Percentiles rank a stretch among this genome's conserved stretches.
phyloP scores from a whole-genome alignment of 1,139 yeast species.

The Hyphopichia buzzinii region DNA sequence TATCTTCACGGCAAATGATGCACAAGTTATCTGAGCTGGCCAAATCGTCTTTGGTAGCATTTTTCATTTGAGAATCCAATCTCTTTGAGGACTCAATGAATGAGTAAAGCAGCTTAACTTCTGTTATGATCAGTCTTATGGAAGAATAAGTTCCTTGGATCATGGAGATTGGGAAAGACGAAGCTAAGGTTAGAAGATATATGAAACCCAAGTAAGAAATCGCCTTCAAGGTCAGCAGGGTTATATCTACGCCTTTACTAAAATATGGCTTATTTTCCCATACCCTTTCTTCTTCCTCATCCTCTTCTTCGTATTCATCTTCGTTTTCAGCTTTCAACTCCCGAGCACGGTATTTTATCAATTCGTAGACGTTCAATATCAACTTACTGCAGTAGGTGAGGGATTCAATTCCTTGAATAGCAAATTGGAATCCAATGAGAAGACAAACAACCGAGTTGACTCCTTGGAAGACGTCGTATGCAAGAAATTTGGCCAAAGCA shows the following conservation, averaged over 20 bases:
- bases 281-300: constrained; percentile 53
- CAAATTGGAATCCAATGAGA: constrained; percentile 75
- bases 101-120: constrained; percentile 50
- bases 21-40: constrained; percentile 61
- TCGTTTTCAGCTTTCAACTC: constrained; percentile 9
- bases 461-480: constrained; percentile 56
- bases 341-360: constrained; percentile 26
- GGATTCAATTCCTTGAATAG: constrained; percentile 59
- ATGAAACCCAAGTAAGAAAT: constrained; percentile 31
- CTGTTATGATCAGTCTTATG: constrained; percentile 45
- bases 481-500: constrained; percentile 52
- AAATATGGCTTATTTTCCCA: constrained; percentile 75
- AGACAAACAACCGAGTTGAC: constrained; percentile 51
- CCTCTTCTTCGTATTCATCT: constrained; percentile 26
- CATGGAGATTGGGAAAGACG: constrained; percentile 64
- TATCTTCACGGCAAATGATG: constrained; percentile 83
- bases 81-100: constrained; percentile 63
- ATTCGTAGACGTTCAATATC: constrained; percentile 56
- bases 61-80: constrained; percentile 61
- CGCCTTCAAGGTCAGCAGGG: constrained; percentile 42
- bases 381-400: constrained; percentile 49
- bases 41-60: constrained; percentile 62
- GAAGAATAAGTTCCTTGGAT: constrained; percentile 66
- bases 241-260: constrained; percentile 57
- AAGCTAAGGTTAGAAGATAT: constrained; percentile 44